Percentiles rank a stretch among this genome's conserved stretches.
These are phyloP conservation scores for Hypocreales sp. DNA, from an alignment of 2,329 filamentous ascomycete species.

Conservation along the genomic window DNA sequence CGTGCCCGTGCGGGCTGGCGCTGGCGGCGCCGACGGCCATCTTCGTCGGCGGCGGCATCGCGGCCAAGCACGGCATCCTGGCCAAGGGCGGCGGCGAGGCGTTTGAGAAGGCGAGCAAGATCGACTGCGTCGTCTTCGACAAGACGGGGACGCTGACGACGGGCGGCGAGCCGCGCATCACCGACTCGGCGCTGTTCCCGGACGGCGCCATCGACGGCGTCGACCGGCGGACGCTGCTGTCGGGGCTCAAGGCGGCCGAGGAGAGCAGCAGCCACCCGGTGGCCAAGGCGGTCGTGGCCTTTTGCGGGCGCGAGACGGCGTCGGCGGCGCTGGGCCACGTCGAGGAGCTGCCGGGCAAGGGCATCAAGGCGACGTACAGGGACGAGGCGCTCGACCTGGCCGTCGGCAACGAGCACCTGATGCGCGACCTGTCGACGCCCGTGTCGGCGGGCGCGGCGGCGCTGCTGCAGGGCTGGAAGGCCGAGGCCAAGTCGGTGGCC, in stretches of 20 bases:
- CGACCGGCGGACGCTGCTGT: slow-evolving; percentile 23
- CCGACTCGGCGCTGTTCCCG: slow-evolving; percentile 29
- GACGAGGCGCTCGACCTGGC: slow-evolving; percentile 32
- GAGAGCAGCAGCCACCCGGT: slow-evolving; percentile 62
- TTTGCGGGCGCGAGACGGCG: slow-evolving; percentile 30
- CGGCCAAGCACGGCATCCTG: slow-evolving; percentile 65
- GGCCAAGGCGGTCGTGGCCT: slow-evolving; percentile 51
- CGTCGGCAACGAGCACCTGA: slow-evolving; percentile 60
- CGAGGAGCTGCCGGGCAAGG: slow-evolving; percentile 57
- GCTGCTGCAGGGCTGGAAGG: slow-evolving; percentile 40
- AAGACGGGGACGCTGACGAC: slow-evolving; percentile 76
- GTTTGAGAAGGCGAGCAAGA: slow-evolving; percentile 67
- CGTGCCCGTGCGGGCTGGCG: slow-evolving; percentile 71
- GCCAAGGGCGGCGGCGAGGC: slow-evolving; percentile 76
- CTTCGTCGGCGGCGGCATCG: slow-evolving; percentile 68
- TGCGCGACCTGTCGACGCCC: slow-evolving; percentile 31
- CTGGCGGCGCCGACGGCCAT: slow-evolving; percentile 77
- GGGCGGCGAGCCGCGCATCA: slow-evolving; percentile 56
- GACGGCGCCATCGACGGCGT: slow-evolving; percentile 9
- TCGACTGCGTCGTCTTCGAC: slow-evolving; percentile 73
- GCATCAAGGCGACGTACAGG: slow-evolving; percentile 43
- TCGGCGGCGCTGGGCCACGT: slow-evolving; percentile 24
- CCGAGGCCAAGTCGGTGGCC: slow-evolving; percentile 47
- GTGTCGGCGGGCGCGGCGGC: slow-evolving; percentile 19
- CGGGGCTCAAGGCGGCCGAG: slow-evolving; percentile 46